Base-by-base conservation (phyloP, 306 rosid species). In the Quillaja saponaria region DNA sequence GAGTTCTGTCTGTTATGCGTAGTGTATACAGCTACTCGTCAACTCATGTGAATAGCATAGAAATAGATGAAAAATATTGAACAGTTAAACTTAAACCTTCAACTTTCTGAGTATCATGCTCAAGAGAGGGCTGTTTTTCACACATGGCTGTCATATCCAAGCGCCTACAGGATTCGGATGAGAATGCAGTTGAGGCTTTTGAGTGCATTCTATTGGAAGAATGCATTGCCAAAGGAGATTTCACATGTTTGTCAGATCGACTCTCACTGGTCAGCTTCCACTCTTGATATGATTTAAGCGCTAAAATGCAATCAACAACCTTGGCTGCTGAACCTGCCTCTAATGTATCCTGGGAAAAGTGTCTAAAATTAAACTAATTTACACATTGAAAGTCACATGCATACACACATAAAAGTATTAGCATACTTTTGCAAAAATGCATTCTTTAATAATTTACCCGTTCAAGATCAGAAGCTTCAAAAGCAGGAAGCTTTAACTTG, bases 391-490 rank as follows among this genome's bases (percentile, higher is more conserved):
- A 49, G 13, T 39, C 44, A 39, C 21, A 58, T 13, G 53, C 63
- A n/a, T n/a, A 51, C 21, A 68, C 6, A 62, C 34, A 65, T 51
- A 10, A 10, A 15, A 40, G 42, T 14, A 68, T 39, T 40, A 25
- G 62, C 10, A 10, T 13, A 61, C 51, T 55, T 11, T 13, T 34
- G 15, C 5, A 56, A 25, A 19, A 39, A 13, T 25, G 67, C 10
- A 47, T 28, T 19, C 14, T 19, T 8, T 63, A 21, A 64, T 9
- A 42, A 25, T 68, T 39, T 80, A 92, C 98, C 88, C 87, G 80
- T 72, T 88, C 98, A 10, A 92, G 84, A 76, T 86, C 96, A 71
- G 92, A 92, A 63, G 96, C 96, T 70, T 92, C 95, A 72, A 92
- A 92, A 54, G 95, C 86, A 39, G 95, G 90, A 31, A 92, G 69